Evolutionary conservation across 371 early-diverging fungal genomes (phyloP).

Genomic region (Mucor indicus): DNA sequence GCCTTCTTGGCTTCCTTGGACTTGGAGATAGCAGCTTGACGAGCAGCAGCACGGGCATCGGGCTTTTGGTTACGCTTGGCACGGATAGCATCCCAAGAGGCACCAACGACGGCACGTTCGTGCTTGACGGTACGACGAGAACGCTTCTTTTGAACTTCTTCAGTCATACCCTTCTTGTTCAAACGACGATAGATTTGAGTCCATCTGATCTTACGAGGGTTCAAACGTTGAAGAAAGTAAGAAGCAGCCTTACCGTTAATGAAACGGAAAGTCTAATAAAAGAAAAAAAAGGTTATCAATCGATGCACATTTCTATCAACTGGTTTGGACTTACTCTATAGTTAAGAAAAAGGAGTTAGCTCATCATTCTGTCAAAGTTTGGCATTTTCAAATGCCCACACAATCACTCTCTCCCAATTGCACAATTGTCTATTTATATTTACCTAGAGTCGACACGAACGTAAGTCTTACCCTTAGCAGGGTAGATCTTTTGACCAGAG

Average conservation of each 20-base stretch:
- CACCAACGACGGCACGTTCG: constrained; percentile 95
- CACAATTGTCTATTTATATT: too few relatives aligned
- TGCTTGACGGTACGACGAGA: constrained; percentile 92
- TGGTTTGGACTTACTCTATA: constrained; percentile 22
- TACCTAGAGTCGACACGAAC: constrained; percentile 88
- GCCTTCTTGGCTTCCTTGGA: constrained; percentile 88
- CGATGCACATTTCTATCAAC: too few relatives aligned
- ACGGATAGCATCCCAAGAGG: constrained; percentile 91
- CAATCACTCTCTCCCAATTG: too few relatives aligned
- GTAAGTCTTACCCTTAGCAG: constrained; percentile 92
- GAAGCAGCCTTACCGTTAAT: constrained; percentile 95
- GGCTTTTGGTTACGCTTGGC: constrained; percentile 95
- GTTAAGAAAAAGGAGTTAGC: not conserved
- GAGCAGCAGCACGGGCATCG: constrained; percentile 90
- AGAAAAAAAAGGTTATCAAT: not conserved
- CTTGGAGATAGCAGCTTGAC: constrained; percentile 82
- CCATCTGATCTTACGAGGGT: constrained; percentile 98
- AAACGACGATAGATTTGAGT: constrained; percentile 95
- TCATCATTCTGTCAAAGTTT: too few relatives aligned
- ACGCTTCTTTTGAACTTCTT: constrained; percentile 95
- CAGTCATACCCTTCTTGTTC: constrained; percentile 98
- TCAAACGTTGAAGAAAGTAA: constrained; percentile 92
- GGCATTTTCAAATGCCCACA: too few relatives aligned
- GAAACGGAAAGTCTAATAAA: constrained; percentile 84
- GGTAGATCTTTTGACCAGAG: constrained; percentile 98